These are phyloP conservation scores for Phytophthora vignae DNA, from an alignment of 352 stramenopile species.

Conservation along the genomic window DNA sequence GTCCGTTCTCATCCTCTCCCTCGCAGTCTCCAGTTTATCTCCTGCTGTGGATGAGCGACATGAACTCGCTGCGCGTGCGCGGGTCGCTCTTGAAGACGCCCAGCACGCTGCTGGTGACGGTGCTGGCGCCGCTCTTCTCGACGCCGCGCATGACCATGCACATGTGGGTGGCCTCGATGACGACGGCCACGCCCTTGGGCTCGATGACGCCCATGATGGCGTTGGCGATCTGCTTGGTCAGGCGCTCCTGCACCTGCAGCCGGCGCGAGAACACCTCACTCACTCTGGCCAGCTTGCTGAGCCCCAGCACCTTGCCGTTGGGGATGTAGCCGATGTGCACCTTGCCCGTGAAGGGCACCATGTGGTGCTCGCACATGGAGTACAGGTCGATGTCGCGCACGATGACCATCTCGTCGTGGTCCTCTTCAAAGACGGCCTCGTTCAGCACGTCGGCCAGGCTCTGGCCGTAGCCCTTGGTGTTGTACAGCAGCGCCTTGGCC, in stretches of 20 bases:
- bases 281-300: slow-evolving; percentile 99
- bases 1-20: too few relatives aligned
- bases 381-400: slow-evolving; percentile 99
- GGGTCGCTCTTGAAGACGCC: slow-evolving; percentile 97
- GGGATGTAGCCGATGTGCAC: slow-evolving; percentile 96
- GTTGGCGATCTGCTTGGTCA: slow-evolving; percentile 99
- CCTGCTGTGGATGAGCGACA: slow-evolving; percentile 87
- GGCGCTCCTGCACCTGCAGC: slow-evolving; percentile 98
- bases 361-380: slow-evolving; percentile 99
- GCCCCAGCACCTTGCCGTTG: slow-evolving; percentile 96
- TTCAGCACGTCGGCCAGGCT: slow-evolving; percentile 93
- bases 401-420: slow-evolving; percentile 99
- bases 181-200: slow-evolving; percentile 97
- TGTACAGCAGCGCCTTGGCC: slow-evolving; percentile 97
- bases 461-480: slow-evolving; percentile 96
- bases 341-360: slow-evolving; percentile 99
- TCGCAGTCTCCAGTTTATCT: slow-evolving; percentile 46
- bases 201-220: slow-evolving; percentile 97
- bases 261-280: slow-evolving; percentile 97
- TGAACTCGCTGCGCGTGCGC: slow-evolving; percentile 88
- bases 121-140: slow-evolving; percentile 97
- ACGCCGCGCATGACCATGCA: slow-evolving; percentile 99
- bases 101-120: slow-evolving; percentile 96
- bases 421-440: slow-evolving; percentile 97
- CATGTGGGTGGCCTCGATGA: slow-evolving; percentile 99